Evolutionary conservation across 2,329 filamentous ascomycete species (phyloP), one percentile per base, ranked within the genome.

Genomic region (Pseudocercospora cruenta): DNA sequence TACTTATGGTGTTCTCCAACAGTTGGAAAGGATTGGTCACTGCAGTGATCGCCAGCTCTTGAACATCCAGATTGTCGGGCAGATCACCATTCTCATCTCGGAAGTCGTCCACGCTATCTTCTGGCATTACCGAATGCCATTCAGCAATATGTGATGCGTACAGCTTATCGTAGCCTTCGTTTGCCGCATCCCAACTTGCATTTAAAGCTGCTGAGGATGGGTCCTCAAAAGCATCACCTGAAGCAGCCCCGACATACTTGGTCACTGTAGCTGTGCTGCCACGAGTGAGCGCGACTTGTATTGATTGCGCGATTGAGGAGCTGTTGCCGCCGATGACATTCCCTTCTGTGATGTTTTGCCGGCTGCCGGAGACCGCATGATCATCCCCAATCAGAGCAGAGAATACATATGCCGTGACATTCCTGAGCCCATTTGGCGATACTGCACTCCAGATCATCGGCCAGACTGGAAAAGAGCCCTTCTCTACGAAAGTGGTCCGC

Each of bases 171-270:
- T 85, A 92, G 0, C 90, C 90, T 31, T 78, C 78, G 4, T 78
- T 71, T 62, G 82, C 79, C 45, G 82, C 89, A 1, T 78, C 76
- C 5, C 80, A 73, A 0, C 85, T 87, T 1, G 88, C 88, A 5
- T 82, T 75, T 64, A 82, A 81, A 1, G 90, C 90, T 1, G 83
- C 81, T 1, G 75, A 71, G 64, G 85, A 80, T 0, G 90, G 85
- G 67, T 89, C 79, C 0, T 79, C 67, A 72, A 91, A 92, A 0
- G 88, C 89, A 76, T 92, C 90, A 0, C 85, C 85, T 1, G 90
- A 91, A 3, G 90, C 90, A 58, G 83, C 85, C 28, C 90, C 90
- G 16, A 92, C 83, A 69, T 85, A 92, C 73, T 93, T 93, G 55
- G 83, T 85, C 54, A 92, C 77, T 1, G 82, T 85, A 2, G 86